Base-by-base conservation (phyloP, 257 asterid genomes). In the Ocimum tenuiflorum region DNA sequence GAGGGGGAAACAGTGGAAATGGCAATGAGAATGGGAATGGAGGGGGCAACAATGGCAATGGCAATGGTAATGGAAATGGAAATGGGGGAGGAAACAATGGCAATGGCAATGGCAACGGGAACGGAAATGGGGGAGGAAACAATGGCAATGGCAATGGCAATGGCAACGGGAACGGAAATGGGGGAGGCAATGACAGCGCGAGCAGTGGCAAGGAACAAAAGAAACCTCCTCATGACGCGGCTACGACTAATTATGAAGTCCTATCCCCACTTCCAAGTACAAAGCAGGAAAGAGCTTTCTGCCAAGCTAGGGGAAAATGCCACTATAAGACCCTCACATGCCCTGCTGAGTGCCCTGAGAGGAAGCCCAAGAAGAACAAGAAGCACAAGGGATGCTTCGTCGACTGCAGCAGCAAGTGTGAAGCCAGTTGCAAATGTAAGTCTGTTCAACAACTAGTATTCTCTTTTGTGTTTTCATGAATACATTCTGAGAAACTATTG, bases 381-480 rank as follows among this genome's bases (percentile, higher is more conserved):
- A 81, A 59, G 70, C 53, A 58, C 14, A 87, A 82, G 69, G 95
- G 89, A 20, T 87, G 95, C 73, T 85, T 75, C 54, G 46, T 82
- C 2, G 82, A 87, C 46, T 85, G 95, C 70, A 79, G 86, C 38
- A 82, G 85, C 83, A 82, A 69, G 14, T 87, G 91, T 60, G 84
- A 85, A 76, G 81, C 47, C 65, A 81, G 79, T n/a, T 87, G 91
- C 82, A 87, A 79, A 75, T 81, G 89, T 87, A 73, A 80, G 78
- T 46, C 31, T 20, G 1, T 15, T 33, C 3, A 24, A 17, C 27
- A 6, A 6, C n/a, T 6, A 19, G 8, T 29, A 12, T 3, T 10
- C 23, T 31, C 5, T 15, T 4, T 33, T 9, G 22, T 27, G n/a
- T 23, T 54, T 6, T 19, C 36, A 39, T 49, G 20, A 45, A 48